These are phyloP conservation scores for Ramularia collo-cygni DNA, from an alignment of 2,329 filamentous ascomycete genomes.

Conservation along the genomic window DNA sequence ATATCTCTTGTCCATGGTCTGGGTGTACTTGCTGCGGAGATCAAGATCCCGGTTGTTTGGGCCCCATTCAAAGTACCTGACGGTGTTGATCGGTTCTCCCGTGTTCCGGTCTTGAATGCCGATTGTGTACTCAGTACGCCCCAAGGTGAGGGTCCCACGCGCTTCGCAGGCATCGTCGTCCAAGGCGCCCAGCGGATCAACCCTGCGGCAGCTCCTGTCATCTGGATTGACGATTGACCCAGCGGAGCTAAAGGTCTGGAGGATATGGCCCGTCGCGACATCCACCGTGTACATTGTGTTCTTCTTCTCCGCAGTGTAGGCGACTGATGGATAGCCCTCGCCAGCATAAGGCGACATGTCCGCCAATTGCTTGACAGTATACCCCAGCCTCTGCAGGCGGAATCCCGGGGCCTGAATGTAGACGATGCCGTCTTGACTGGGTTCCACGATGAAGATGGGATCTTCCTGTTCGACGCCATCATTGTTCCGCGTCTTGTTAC, in stretches of 20 bases:
- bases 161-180: constrained; percentile 68
- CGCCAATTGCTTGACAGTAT: constrained; percentile 79
- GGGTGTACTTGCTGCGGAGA: constrained; percentile 70
- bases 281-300: constrained; percentile 85
- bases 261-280: constrained; percentile 71
- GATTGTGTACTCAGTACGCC: constrained; percentile 83
- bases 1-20: constrained; percentile 80
- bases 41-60: constrained; percentile 88
- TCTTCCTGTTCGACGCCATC: constrained; percentile 65
- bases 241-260: constrained; percentile 75
- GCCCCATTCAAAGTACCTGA: constrained; percentile 91
- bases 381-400: constrained; percentile 58
- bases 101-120: constrained; percentile 70
- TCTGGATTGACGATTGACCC: constrained; percentile 56
- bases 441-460: constrained; percentile 92
- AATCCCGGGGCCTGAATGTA: constrained; percentile 73
- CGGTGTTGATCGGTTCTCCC: constrained; percentile 72
- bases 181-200: constrained; percentile 51
- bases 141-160: constrained; percentile 72
- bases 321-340: constrained; percentile 62
- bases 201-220: constrained; percentile 66
- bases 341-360: constrained; percentile 70
- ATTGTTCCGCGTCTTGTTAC: constrained; percentile 57
- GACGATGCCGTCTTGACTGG: constrained; percentile 75
- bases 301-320: constrained; percentile 88